These are phyloP conservation scores for Colletotrichum sp. DNA, from an alignment of 2,329 filamentous ascomycete genomes.

Conservation along the genomic window DNA sequence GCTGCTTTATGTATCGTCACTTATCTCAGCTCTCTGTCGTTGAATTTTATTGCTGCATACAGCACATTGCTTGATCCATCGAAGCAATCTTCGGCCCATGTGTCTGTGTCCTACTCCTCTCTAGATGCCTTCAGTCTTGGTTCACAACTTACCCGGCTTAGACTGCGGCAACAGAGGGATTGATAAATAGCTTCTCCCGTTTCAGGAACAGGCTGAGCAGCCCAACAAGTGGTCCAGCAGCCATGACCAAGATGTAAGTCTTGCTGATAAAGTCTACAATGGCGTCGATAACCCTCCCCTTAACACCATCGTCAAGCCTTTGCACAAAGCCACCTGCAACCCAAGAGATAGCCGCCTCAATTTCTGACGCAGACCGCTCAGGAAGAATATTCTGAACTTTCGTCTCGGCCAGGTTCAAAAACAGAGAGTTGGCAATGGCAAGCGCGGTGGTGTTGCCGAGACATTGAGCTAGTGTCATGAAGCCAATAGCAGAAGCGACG, in stretches of 20 bases:
- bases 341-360: neutral
- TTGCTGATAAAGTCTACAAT: neutral
- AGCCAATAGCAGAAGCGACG: slow-evolving; percentile 34
- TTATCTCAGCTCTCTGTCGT: neutral
- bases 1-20: too few species aligned
- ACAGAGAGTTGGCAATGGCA: neutral
- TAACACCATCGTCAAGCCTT: neutral
- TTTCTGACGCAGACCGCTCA: neutral
- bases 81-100: accelerated
- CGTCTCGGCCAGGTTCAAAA: neutral
- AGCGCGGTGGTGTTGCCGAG: neutral
- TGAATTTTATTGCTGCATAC: neutral
- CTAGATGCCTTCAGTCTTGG: neutral
- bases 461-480: slow-evolving; percentile 29
- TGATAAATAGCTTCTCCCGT: slow-evolving; percentile 34
- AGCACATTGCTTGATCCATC: accelerated
- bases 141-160: neutral
- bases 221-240: slow-evolving; percentile 31
- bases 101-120: neutral
- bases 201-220: slow-evolving; percentile 36
- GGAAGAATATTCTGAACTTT: neutral
- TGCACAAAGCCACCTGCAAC: neutral
- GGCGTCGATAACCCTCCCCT: neutral
- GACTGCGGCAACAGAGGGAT: neutral
- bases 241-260: slow-evolving; percentile 35